Evolutionary conservation across 805 yeast species (phyloP).

Genomic region (Clavispora fructus): DNA sequence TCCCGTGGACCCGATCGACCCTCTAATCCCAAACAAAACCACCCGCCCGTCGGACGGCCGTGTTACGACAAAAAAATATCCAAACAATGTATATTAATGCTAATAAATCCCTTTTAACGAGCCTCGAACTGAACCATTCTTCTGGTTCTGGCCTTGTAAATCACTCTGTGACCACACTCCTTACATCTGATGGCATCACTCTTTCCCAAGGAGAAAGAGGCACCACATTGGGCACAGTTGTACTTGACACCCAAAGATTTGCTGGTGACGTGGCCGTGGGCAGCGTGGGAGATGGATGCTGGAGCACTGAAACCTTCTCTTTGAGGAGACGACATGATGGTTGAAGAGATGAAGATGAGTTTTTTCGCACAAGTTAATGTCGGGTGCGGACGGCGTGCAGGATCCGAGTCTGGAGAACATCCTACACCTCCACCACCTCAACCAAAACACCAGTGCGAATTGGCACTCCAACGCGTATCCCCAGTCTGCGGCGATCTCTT

Average conservation of each 20-base stretch:
- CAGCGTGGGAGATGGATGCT: conserved; percentile 64
- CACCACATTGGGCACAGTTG: conserved; percentile 95
- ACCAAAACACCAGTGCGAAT: neutral
- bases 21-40: too few relatives aligned
- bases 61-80: neutral
- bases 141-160: conserved; percentile 95
- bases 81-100: neutral
- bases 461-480: too few relatives aligned
- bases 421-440: neutral
- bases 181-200: conserved; percentile 97
- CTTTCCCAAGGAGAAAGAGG: conserved; percentile 78
- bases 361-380: conserved; percentile 1
- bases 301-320: conserved; percentile 91
- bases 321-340: conserved; percentile 41
- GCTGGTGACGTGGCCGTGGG: conserved; percentile 70
- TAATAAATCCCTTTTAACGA: conserved; percentile 17
- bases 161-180: conserved; percentile 97
- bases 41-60: too few relatives aligned
- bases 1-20: too few relatives aligned
- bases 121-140: conserved; percentile 72
- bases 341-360: neutral
- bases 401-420: neutral
- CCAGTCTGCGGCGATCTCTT: too few relatives aligned
- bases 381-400: neutral
- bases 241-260: conserved; percentile 80